Evolutionary conservation across 306 rosid genomes (phyloP).

Genomic region (Dalbergia cochinchinensis): DNA sequence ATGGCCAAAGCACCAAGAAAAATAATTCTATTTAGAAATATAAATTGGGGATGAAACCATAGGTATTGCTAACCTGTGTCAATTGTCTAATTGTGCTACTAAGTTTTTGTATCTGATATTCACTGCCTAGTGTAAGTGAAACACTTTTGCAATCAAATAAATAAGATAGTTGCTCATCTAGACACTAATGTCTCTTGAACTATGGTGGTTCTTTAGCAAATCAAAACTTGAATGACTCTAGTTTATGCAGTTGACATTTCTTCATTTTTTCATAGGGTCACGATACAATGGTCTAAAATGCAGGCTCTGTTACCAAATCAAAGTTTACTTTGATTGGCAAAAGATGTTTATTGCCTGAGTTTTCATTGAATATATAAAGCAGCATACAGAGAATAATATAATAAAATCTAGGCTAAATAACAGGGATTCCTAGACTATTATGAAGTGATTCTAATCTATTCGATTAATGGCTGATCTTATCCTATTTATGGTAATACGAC

Average conservation of each 20-base stretch:
- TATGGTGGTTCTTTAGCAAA: slow-evolving; percentile 34
- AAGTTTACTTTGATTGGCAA: no score
- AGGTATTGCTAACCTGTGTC: slow-evolving; percentile 23
- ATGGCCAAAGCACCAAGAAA: not conserved
- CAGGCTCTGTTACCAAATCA: no score
- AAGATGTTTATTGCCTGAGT: no score
- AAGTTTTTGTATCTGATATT: not conserved
- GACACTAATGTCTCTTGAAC: slow-evolving; percentile 42
- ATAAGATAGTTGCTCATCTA: not conserved
- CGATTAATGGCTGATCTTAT: no score
- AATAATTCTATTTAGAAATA: slow-evolving; percentile 2
- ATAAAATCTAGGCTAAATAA: no score
- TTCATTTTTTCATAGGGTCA: not conserved
- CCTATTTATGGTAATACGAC: no score
- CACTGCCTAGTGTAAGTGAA: slow-evolving; percentile 8
- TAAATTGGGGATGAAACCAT: slow-evolving; percentile 11
- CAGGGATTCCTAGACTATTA: no score
- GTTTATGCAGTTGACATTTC: not conserved
- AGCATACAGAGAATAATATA: no score
- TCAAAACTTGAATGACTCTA: not conserved
- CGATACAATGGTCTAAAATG: no score
- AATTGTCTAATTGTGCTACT: slow-evolving; percentile 25
- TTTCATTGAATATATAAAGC: no score
- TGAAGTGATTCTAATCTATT: no score
- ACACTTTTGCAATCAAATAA: slow-evolving; percentile 23